Base-by-base conservation (phyloP, 1,139 yeast genomes). In the Yueomyces sp. region DNA sequence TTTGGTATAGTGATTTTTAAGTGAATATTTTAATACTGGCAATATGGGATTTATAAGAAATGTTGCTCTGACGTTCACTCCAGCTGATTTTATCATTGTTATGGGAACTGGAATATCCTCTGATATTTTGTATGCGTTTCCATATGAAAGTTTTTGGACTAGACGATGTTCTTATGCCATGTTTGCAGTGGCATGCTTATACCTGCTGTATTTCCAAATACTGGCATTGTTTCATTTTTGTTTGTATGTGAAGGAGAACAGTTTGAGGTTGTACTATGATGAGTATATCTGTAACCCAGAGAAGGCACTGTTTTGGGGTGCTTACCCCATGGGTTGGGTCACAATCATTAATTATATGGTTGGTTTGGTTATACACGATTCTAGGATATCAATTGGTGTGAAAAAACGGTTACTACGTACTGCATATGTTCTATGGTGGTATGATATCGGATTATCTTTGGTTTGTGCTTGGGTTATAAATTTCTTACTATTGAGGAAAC, bases 21-120 rank as follows among this genome's bases (percentile, higher is more conserved):
- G 19, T 19, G 19, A 19, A 19, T 19, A 19, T 19, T 19, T 19
- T 19, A 19, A 19, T 19, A 19, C 19, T 19, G 19, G 19, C 19
- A 19, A 19, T 19, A 19, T 19, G 19, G 19, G 19, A 19, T 19
- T 19, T 9, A 4, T 33, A 4, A 33, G 35, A 3, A 33, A 33
- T 11, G n/a, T 33, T 5, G 35, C 35, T 9, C 4, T 33, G 35
- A 33, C 35, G 5, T 76, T 77, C 53, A 60, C 68, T 27, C 83
- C 85, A 1, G 69, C 68, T 32, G 79, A 78, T 71, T 85, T 81
- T 60, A 81, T 82, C 35, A 68, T 76, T 40, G 72, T 78, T n/a
- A 86, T 86, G 95, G 96, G 94, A 2, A 73, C 81, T 1, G 95
- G 95, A 1, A 82, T 85, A 39, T 66, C 84, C 1, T 66, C 82